Conservation (phyloP, 345 rosid genomes). For the Eucalyptus decipiens region DNA sequence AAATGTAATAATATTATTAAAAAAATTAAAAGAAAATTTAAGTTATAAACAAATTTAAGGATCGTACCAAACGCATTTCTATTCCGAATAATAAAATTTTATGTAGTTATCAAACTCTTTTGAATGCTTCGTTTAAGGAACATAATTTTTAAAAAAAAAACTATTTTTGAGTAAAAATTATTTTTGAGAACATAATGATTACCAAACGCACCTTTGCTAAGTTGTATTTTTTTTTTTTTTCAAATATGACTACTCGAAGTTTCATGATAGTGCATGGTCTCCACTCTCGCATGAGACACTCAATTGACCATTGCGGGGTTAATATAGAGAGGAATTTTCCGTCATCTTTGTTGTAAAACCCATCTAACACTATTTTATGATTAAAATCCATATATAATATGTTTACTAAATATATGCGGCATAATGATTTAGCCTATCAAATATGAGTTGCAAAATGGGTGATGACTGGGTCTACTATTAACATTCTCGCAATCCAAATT, state of each 20-base stretch:
- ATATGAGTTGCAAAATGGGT: not conserved
- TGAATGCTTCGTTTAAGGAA: no score
- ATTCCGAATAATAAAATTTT: fast-evolving
- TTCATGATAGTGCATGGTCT: not conserved
- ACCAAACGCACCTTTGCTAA: fast-evolving
- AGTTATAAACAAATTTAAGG: no score
- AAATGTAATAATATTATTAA: no score
- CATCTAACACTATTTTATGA: no score
- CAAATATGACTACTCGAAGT: not conserved
- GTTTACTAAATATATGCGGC: fast-evolving
- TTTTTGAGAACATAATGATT: fast-evolving
- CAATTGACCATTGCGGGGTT: not conserved
- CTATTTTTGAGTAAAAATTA: fast-evolving
- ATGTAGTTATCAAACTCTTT: fast-evolving
- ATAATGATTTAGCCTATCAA: fast-evolving
- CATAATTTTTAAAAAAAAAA: no score
- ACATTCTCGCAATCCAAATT: no score
- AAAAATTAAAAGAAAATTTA: no score
- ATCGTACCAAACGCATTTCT: fast-evolving
- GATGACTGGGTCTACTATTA: no score
- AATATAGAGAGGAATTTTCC: fast-evolving
- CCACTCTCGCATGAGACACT: not conserved
- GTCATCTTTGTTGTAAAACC: not conserved
- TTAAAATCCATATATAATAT: fast-evolving
- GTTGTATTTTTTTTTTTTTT: fast-evolving